Evolutionary conservation across 148 eudicot genomes (phyloP).

Genomic region (Camellia granthamiana): DNA sequence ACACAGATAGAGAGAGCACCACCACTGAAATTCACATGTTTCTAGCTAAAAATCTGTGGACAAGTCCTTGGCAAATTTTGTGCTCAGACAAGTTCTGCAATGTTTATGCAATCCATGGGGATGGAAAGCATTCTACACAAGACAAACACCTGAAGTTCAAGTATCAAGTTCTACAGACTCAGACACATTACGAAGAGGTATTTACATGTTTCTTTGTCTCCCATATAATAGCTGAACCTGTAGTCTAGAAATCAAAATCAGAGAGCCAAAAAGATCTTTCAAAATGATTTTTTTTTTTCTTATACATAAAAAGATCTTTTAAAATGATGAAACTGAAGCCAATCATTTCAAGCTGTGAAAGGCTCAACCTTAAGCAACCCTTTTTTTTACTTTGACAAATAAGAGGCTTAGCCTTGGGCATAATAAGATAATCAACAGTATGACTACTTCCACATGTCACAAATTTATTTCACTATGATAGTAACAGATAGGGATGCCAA

Average conservation of each 20-base stretch:
- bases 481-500: not conserved
- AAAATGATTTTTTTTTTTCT: no score
- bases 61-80: no score
- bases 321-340: not conserved
- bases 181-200: not conserved
- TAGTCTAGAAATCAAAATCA: not conserved
- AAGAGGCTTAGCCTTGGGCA: not conserved
- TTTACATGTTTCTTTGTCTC: not conserved
- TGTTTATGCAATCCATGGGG: no score
- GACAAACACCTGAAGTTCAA: no score
- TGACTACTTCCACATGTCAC: not conserved
- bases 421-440: slow-evolving; percentile 8
- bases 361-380: not conserved
- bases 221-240: not conserved
- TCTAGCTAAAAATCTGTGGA: no score
- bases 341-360: not conserved
- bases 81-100: no score
- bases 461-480: not conserved
- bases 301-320: not conserved
- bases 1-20: no score
- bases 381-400: not conserved
- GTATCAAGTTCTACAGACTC: not conserved
- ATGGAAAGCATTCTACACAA: no score
- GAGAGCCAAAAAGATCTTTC: not conserved
- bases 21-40: no score